phyloP scores from a whole-genome alignment of 164 flowering plant species.

The Aristolochia contorta region DNA sequence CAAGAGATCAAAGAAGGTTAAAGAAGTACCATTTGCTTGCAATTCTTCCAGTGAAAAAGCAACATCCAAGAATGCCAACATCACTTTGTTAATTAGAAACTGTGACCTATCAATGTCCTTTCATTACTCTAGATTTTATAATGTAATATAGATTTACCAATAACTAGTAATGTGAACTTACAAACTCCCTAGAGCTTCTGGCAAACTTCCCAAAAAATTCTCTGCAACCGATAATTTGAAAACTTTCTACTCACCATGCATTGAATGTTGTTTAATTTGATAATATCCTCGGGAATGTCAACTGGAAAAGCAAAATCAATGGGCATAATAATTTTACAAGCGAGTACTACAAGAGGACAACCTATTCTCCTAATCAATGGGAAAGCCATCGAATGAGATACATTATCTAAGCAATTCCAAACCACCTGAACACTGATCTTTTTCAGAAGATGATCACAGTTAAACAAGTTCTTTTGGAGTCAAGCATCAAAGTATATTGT shows the following conservation, averaged over 20 bases:
- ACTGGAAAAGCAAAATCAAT: constrained; percentile 36
- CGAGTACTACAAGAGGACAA: too few species aligned
- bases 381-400: too few species aligned
- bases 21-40: constrained; percentile 87
- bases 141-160: too few species aligned
- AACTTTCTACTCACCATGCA: constrained; percentile 55
- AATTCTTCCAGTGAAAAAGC: constrained; percentile 89
- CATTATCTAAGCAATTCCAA: too few species aligned
- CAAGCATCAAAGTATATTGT: too few species aligned
- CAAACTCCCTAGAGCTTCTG: constrained; percentile 95
- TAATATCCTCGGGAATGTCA: constrained; percentile 76
- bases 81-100: background rate
- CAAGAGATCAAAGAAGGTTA: background rate
- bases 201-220: constrained; percentile 57
- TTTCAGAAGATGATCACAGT: too few species aligned
- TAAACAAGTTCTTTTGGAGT: too few species aligned
- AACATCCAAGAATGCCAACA: constrained; percentile 21
- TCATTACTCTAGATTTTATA: background rate
- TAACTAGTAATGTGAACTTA: constrained; percentile 26
- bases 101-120: background rate
- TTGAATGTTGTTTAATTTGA: constrained; percentile 77
- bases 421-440: too few species aligned
- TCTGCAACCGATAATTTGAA: constrained; percentile 48
- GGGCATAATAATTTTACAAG: too few species aligned
- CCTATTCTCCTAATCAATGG: too few species aligned